Percentiles rank a stretch among this genome's conserved stretches.
These are phyloP conservation scores for Claviceps humidiphila DNA, from an alignment of 2,329 filamentous ascomycete genomes.

Conservation along the genomic window DNA sequence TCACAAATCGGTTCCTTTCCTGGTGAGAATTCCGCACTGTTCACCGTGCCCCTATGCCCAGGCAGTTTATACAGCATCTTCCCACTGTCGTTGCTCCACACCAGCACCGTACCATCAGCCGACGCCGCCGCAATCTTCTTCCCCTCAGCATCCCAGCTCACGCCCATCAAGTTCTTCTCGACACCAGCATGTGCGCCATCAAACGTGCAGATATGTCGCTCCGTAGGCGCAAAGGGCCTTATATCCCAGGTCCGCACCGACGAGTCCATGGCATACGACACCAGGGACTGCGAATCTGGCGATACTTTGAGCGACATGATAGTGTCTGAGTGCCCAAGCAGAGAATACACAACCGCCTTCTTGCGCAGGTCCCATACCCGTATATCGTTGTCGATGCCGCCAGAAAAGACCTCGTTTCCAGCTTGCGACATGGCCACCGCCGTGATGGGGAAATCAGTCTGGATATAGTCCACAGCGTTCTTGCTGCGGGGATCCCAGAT, in stretches of 20 bases:
- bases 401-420: conserved; percentile 88
- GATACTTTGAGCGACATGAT: conserved; percentile 85
- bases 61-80: conserved; percentile 91
- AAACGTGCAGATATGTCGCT: conserved; percentile 75
- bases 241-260: conserved; percentile 95
- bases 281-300: conserved; percentile 76
- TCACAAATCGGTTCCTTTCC: conserved; percentile 75
- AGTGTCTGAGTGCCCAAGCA: conserved; percentile 84
- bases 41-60: conserved; percentile 89
- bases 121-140: conserved; percentile 81
- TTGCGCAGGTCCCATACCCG: conserved; percentile 95
- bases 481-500: conserved; percentile 95
- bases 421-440: conserved; percentile 84
- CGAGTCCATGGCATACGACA: conserved; percentile 89
- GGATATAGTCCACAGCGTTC: conserved; percentile 72
- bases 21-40: conserved; percentile 84
- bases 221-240: conserved; percentile 79
- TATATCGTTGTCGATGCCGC: conserved; percentile 94
- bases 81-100: conserved; percentile 81
- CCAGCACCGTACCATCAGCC: conserved; percentile 77
- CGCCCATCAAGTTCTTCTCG: conserved; percentile 83
- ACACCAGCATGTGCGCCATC: conserved; percentile 80
- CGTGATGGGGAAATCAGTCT: conserved; percentile 86
- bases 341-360: conserved; percentile 73
- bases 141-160: conserved; percentile 79